phyloP scores from a whole-genome alignment of 2,329 filamentous ascomycete species.

The Epichloe scottii region DNA sequence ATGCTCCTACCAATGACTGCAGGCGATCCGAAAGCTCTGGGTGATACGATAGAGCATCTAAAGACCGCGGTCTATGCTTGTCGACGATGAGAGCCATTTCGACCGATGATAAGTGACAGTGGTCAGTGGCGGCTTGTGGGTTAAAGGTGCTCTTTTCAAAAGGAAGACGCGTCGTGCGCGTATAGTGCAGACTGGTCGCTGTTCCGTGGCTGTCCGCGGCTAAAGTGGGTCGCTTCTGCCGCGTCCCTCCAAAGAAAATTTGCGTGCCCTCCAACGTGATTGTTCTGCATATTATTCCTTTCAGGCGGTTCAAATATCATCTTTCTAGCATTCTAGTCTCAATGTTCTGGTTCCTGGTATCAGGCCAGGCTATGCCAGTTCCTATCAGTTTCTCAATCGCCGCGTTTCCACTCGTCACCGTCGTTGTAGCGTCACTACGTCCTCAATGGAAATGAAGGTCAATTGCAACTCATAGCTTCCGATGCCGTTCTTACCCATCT shows the following conservation, averaged over 20 bases:
- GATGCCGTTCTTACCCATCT: neutral
- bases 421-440: too few relatives aligned
- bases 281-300: too few relatives aligned
- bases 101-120: constrained; percentile 7
- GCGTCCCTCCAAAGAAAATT: too few relatives aligned
- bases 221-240: neutral
- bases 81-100: constrained; percentile 59
- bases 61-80: constrained; percentile 59
- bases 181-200: constrained; percentile 19
- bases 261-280: neutral
- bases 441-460: neutral
- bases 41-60: constrained; percentile 77
- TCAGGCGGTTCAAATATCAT: too few relatives aligned
- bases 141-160: constrained; percentile 13
- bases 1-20: constrained; percentile 58
- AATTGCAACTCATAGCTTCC: too few relatives aligned
- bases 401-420: too few relatives aligned
- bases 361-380: too few relatives aligned
- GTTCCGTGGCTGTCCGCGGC: neutral
- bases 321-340: too few relatives aligned
- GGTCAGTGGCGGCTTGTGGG: constrained; percentile 5
- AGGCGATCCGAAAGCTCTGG: constrained; percentile 76
- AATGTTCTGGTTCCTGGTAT: too few relatives aligned
- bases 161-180: constrained; percentile 23
- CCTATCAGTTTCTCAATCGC: too few relatives aligned